Evolutionary conservation across 164 flowering plant species (phyloP).

Genomic region (Umbilicus rupestris): DNA sequence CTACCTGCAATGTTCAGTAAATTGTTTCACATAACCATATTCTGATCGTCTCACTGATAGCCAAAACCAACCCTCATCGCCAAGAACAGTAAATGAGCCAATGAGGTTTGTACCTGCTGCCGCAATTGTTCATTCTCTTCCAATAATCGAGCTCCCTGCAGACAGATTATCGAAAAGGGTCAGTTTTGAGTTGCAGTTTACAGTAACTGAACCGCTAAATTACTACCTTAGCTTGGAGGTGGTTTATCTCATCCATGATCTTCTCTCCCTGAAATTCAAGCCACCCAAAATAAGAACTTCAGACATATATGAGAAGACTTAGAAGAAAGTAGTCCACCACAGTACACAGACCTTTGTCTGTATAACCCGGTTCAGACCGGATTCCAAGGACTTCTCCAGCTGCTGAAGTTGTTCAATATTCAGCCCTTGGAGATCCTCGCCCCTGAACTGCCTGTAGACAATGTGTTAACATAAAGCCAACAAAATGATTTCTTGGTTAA

Average conservation of each 20-base stretch:
- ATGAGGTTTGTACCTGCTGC: constrained; percentile 33
- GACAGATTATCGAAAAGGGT: neutral
- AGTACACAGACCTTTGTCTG: constrained; percentile 52
- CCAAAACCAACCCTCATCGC: no score
- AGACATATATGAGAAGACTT: neutral
- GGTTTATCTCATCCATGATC: constrained; percentile 59
- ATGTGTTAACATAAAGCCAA: neutral
- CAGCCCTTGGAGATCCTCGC: constrained; percentile 79
- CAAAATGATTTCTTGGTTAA: neutral
- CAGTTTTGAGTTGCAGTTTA: neutral
- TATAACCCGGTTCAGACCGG: constrained; percentile 62
- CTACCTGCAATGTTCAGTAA: constrained; percentile 28
- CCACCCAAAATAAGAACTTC: no score
- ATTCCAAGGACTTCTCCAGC: constrained; percentile 68
- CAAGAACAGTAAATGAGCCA: neutral
- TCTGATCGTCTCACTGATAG: no score
- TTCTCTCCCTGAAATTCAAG: constrained; percentile 46
- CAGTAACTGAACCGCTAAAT: no score
- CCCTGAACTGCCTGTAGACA: constrained; percentile 67
- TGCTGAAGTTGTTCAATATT: constrained; percentile 57
- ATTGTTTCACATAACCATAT: neutral
- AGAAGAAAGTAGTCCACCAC: no score
- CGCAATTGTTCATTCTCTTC: constrained; percentile 61
- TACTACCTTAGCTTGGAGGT: constrained; percentile 60
- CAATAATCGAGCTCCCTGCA: constrained; percentile 53